Evolutionary conservation across 345 rosid genomes (phyloP), one percentile per base, ranked within the genome.

Genomic region (Eucalyptus shirleyi): DNA sequence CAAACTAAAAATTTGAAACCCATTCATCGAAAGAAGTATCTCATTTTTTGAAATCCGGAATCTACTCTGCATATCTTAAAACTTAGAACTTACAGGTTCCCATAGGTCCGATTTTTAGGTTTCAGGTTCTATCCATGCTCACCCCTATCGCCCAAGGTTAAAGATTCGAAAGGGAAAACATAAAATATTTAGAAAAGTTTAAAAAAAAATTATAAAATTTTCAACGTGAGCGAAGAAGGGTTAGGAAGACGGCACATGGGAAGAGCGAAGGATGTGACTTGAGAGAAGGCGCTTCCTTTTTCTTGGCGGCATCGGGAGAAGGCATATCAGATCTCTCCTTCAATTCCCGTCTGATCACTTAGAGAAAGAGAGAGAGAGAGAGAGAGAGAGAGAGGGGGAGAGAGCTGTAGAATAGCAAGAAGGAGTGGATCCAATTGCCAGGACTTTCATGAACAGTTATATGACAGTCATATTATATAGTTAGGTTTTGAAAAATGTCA

Each of bases 241-340:
- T 93, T 55, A 96, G 88, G 60, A 96, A 80, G 56, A 95, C 85
- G 47, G 94, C 80, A 86, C 67, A 93, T 10, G 94, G 95, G 51
- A 93, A 88, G 92, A 93, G 89, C 40, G 93, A 88, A 21, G 95
- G 91, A 88, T 92, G 92, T 50, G 94, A 91, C 93, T 97, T 98
- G 8, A 94, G 86, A 87, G 91, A 92, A 97, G 94, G 96, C 91
- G 53, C 80, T 81, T 59, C 83, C 47, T 11, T 77, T 40, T 77
- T 77, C 83, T 77, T 37, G 83, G 83, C 47, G 3, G 47, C 47
- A 6, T 21, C 47, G 28, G 9, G 83, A 77, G 30, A 3, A 77
- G 83, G 47, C 47, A 40, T 77, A 7, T 40, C 83, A 77, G 3
- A 37, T 77, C 83, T 77, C 83, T 77, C 28, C 83, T 77, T 19